A percentile compares a stretch with the other conserved stretches of the same genome.
These are phyloP conservation scores for Linnemannia schmuckeri DNA, from an alignment of 192 early-diverging fungal genomes.

Conservation along the genomic window DNA sequence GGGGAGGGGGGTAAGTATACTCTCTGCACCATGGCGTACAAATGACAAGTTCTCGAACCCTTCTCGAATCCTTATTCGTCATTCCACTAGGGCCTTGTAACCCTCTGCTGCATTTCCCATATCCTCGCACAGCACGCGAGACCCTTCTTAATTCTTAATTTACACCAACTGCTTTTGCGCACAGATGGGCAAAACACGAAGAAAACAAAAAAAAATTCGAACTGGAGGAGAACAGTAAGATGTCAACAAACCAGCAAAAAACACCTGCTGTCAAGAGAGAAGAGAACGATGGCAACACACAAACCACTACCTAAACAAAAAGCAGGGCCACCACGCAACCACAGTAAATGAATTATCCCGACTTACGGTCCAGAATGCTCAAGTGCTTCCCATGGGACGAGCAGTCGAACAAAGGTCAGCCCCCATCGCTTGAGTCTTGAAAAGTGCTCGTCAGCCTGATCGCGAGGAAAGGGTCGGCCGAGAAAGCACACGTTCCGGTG, in stretches of 20 bases:
- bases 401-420: constrained; percentile 80
- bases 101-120: neutral
- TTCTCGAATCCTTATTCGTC: neutral
- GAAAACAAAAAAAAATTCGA: neutral
- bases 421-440: constrained; percentile 82
- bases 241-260: neutral
- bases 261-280: neutral
- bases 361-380: constrained; percentile 81
- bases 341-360: neutral
- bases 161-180: neutral
- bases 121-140: constrained; percentile 5
- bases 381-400: constrained; percentile 87
- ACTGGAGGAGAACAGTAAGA: neutral
- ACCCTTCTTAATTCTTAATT: constrained; percentile 2
- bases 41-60: neutral
- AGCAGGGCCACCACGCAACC: neutral
- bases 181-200: neutral
- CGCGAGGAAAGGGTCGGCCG: constrained; percentile 80
- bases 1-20: neutral
- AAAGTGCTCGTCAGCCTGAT: constrained; percentile 84
- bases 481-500: constrained; percentile 84
- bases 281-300: neutral
- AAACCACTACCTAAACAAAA: neutral
- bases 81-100: neutral
- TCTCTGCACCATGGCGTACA: neutral